A percentile compares a stretch with the other conserved stretches of the same genome.
These are phyloP conservation scores for Nicotiana attenuata DNA, from an alignment of 257 asterid genomes.

Conservation along the genomic window DNA sequence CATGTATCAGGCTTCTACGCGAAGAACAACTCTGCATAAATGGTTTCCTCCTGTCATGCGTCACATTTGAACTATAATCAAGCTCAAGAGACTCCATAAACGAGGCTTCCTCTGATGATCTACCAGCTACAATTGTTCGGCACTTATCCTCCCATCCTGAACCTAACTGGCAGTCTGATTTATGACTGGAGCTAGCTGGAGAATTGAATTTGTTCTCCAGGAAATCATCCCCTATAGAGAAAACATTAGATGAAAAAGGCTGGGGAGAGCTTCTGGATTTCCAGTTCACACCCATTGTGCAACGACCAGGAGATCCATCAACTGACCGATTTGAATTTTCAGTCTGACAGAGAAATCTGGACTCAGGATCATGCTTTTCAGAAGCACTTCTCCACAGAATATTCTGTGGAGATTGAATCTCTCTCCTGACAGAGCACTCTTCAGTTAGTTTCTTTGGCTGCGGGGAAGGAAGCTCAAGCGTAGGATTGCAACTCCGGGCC, in stretches of 20 bases:
- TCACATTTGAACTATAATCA: conserved; percentile 26
- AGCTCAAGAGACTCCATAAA: conserved; percentile 30
- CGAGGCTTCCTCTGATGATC: conserved; percentile 20
- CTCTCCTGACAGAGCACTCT: conserved; percentile 32
- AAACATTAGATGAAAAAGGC: conserved; percentile 28
- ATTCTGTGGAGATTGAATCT: conserved; percentile 21
- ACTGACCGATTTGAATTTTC: conserved; percentile 28
- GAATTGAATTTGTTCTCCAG: conserved; percentile 19
- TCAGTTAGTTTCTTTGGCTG: conserved; percentile 34
- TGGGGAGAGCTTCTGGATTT: conserved; percentile 16
- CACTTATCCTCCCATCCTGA: conserved; percentile 34
- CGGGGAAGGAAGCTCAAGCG: conserved; percentile 31
- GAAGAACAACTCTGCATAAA: conserved; percentile 42
- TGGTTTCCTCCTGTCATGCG: conserved; percentile 30
- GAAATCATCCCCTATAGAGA: conserved; percentile 25
- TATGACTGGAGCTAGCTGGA: conserved; percentile 28
- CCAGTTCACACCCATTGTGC: conserved; percentile 11
- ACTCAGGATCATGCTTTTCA: conserved; percentile 28
- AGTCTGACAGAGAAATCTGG: conserved; percentile 29
- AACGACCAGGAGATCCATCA: conserved; percentile 31
- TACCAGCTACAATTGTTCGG: conserved; percentile 23
- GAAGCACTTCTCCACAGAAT: conserved; percentile 25
- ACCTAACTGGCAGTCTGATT: conserved; percentile 21
- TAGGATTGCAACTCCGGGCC: conserved; percentile 27
- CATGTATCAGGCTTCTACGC: conserved; percentile 29